Conservation (phyloP, 2,329 filamentous ascomycete species). For the Paramyrothecium sp. region DNA sequence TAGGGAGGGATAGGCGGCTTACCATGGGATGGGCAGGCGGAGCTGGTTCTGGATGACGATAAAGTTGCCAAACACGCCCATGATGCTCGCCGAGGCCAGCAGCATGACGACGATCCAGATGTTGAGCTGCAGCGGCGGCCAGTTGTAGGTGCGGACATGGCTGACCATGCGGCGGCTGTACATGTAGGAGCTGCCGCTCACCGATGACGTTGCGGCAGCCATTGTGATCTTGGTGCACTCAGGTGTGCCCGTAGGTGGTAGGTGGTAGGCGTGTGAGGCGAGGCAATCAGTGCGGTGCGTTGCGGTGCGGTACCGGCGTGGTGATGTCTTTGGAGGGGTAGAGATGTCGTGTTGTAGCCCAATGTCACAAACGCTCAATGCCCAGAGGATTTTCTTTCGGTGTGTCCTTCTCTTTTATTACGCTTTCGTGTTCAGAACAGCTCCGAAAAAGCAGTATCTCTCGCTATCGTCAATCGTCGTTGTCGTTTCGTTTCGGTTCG, state of each 20-base stretch:
- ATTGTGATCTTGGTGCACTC: neutral
- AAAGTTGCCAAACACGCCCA: conserved; percentile 62
- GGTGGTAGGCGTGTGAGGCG: no score
- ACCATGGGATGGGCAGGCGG: conserved; percentile 59
- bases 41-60: conserved; percentile 58
- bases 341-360: neutral
- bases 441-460: no score
- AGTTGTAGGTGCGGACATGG: conserved; percentile 61
- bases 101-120: conserved; percentile 68
- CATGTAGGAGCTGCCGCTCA: conserved; percentile 37
- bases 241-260: neutral
- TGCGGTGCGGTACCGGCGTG: no score
- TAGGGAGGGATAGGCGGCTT: conserved; percentile 16
- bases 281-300: no score
- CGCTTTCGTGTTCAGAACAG: no score
- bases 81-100: conserved; percentile 53
- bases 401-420: no score
- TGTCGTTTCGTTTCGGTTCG: neutral
- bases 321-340: neutral
- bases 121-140: conserved; percentile 66
- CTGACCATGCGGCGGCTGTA: conserved; percentile 41
- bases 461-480: no score
- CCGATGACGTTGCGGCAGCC: neutral
- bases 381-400: neutral
- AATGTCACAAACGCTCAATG: conserved; percentile 1